A percentile compares a stretch with the other conserved stretches of the same genome.
Evolutionary conservation across 257 asterid species (phyloP).

Genomic region (Nicotiana attenuata): DNA sequence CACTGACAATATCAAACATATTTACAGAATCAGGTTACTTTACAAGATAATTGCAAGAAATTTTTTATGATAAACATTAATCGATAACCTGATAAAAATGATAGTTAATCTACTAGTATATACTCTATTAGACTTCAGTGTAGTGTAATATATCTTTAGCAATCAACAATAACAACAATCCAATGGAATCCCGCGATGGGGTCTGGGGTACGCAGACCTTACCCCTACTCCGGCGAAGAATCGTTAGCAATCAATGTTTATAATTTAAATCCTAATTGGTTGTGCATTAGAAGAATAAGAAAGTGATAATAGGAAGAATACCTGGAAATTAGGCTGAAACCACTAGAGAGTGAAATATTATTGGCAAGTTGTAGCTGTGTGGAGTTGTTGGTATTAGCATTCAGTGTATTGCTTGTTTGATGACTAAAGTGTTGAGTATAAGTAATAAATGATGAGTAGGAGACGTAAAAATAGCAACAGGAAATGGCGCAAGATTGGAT

Average conservation of each 20-base stretch:
- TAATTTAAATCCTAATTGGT: background rate
- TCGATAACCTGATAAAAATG: too few relatives aligned
- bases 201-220: too few relatives aligned
- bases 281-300: background rate
- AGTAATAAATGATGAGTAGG: background rate
- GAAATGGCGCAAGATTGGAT: constrained; percentile 3
- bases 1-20: too few relatives aligned
- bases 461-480: background rate
- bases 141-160: too few relatives aligned
- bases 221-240: too few relatives aligned
- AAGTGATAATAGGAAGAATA: background rate
- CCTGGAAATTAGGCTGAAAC: background rate
- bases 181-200: too few relatives aligned
- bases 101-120: too few relatives aligned
- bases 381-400: background rate
- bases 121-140: too few relatives aligned
- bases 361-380: background rate
- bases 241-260: background rate
- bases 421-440: background rate
- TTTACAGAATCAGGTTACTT: too few relatives aligned
- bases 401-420: background rate
- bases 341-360: background rate
- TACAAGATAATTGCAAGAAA: too few relatives aligned
- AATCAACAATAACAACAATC: too few relatives aligned
- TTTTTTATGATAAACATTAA: too few relatives aligned